Conservation (phyloP, 2,329 filamentous ascomycete species). For the Sporothrix mexicana region DNA sequence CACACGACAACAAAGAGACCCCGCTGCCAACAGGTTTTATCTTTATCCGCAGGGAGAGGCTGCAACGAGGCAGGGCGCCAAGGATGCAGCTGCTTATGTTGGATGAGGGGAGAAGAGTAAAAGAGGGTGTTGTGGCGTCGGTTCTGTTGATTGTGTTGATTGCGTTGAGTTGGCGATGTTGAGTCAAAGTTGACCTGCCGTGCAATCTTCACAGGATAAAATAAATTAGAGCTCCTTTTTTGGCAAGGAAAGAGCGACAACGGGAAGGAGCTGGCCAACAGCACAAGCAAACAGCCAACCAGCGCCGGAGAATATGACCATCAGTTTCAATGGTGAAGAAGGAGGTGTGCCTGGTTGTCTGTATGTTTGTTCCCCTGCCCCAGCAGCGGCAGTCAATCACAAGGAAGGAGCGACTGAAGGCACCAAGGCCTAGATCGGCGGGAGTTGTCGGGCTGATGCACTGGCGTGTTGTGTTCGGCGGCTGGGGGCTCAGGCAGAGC, state of each 20-base stretch:
- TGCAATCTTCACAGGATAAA: not conserved
- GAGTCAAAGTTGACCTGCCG: not conserved
- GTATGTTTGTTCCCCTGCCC: constrained; percentile 3
- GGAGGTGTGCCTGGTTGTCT: not conserved
- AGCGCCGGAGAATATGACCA: constrained; percentile 8
- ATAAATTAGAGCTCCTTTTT: not conserved
- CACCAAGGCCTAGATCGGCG: constrained; percentile 20
- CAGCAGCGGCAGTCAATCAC: constrained; percentile 27
- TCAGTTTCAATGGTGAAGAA: not conserved
- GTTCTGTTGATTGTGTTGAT: not conserved
- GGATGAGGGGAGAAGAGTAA: not conserved
- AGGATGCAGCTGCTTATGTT: not conserved
- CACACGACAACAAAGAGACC: constrained; percentile 3
- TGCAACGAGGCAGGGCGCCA: not conserved
- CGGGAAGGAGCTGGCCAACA: not conserved
- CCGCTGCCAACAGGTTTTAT: not conserved
- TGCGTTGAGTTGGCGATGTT: not conserved
- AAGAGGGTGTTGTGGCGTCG: not conserved
- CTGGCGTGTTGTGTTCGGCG: constrained; percentile 21
- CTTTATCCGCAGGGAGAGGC: constrained; percentile 8
- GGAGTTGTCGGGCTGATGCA: constrained; percentile 21
- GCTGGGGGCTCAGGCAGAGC: constrained; percentile 8
- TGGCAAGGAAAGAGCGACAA: constrained; percentile 7
- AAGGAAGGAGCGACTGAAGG: constrained; percentile 2
- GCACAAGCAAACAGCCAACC: constrained; percentile 18